A percentile compares a stretch with the other conserved stretches of the same genome.
phyloP scores from a whole-genome alignment of 2,329 filamentous ascomycete genomes.

The Spiromastix sp. region DNA sequence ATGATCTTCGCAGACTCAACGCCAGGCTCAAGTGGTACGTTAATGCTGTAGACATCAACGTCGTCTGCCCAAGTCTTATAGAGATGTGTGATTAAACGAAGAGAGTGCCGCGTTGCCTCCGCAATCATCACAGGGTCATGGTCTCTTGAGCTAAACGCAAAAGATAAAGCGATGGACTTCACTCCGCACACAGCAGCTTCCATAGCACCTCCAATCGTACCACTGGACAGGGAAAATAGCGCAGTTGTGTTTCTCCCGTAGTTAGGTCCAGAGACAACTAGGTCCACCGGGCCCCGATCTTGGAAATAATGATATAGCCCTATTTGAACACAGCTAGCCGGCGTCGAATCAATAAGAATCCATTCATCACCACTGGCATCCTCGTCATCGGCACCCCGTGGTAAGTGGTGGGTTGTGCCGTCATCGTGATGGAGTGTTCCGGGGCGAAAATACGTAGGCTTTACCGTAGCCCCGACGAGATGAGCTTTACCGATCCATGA shows the following conservation, averaged over 20 bases:
- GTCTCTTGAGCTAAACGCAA: constrained; percentile 77
- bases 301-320: constrained; percentile 71
- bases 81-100: constrained; percentile 69
- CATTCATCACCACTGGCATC: constrained; percentile 57
- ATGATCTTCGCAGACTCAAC: constrained; percentile 62
- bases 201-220: constrained; percentile 66
- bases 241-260: constrained; percentile 76
- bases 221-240: constrained; percentile 66
- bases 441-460: constrained; percentile 72
- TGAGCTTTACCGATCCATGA: constrained; percentile 99
- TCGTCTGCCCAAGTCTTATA: constrained; percentile 61
- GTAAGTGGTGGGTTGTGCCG: constrained; percentile 55
- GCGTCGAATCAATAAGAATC: constrained; percentile 72
- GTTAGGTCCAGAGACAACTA: constrained; percentile 72
- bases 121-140: constrained; percentile 75
- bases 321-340: constrained; percentile 72
- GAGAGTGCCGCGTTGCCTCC: constrained; percentile 62
- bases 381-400: constrained; percentile 43
- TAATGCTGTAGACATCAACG: constrained; percentile 81
- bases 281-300: constrained; percentile 59
- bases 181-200: constrained; percentile 63
- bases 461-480: constrained; percentile 80
- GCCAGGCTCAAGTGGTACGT: constrained; percentile 73
- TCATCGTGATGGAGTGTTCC: constrained; percentile 52
- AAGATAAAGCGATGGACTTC: constrained; percentile 71